Evolutionary conservation across 2,329 filamentous ascomycete species (phyloP).

Genomic region (Penicillium sp.): DNA sequence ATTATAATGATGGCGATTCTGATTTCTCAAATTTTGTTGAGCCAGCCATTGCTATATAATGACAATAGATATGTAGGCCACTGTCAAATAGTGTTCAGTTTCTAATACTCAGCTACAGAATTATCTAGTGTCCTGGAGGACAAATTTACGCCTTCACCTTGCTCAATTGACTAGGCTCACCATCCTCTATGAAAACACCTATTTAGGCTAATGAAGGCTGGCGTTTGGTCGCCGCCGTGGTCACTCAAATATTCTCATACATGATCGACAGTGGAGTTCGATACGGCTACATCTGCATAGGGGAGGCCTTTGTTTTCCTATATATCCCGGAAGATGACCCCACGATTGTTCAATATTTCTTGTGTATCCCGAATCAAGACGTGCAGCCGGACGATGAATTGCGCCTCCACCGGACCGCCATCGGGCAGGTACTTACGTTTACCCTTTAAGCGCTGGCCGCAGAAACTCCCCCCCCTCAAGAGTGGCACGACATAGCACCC

Average conservation of each 20-base stretch:
- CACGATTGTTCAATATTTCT: slow-evolving; percentile 8
- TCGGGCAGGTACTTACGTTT: slow-evolving; percentile 35
- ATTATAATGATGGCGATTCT: too few species aligned
- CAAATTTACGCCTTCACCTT: too few species aligned
- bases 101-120: too few species aligned
- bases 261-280: slow-evolving; percentile 25
- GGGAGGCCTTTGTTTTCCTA: slow-evolving; percentile 33
- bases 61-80: too few species aligned
- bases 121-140: too few species aligned
- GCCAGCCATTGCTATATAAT: too few species aligned
- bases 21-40: too few species aligned
- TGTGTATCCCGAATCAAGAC: slow-evolving; percentile 25
- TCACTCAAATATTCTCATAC: slow-evolving; percentile 33
- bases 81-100: too few species aligned
- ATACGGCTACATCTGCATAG: slow-evolving; percentile 30
- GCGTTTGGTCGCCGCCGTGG: background rate
- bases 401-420: slow-evolving; percentile 31
- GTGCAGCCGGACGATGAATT: slow-evolving; percentile 21
- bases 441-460: slow-evolving; percentile 29
- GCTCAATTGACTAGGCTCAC: too few species aligned
- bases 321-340: too few species aligned
- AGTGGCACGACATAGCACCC: slow-evolving; percentile 25
- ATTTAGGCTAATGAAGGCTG: too few species aligned
- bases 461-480: slow-evolving; percentile 16
- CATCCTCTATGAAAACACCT: too few species aligned